Evolutionary conservation across 305 asterid genomes (phyloP).

Genomic region (Solanum hybrid): DNA sequence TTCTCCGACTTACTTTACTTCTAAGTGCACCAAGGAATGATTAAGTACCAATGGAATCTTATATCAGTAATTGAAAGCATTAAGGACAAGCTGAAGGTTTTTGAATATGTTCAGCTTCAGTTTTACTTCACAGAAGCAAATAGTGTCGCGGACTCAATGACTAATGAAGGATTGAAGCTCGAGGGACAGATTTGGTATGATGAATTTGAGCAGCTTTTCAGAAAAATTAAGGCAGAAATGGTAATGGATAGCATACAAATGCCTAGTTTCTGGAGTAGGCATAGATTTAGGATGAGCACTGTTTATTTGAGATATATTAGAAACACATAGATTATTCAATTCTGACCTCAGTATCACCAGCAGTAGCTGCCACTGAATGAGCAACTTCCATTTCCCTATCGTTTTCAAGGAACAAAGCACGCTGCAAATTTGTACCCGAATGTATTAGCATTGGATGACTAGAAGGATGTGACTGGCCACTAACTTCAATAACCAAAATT

Average conservation of each 20-base stretch:
- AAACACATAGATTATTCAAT: not conserved
- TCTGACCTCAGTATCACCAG: constrained; percentile 92
- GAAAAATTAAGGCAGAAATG: not conserved
- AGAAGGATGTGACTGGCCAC: not conserved
- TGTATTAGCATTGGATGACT: not conserved
- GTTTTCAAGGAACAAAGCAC: constrained; percentile 75
- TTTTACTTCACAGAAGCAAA: not conserved
- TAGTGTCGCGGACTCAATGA: not conserved
- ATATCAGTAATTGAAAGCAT: not conserved
- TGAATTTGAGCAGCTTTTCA: not conserved
- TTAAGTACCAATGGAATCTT: not conserved
- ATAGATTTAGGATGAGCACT: not conserved
- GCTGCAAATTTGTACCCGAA: constrained; percentile 31
- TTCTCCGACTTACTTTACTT: not conserved
- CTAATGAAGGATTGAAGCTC: not conserved
- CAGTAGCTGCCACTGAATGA: constrained; percentile 84
- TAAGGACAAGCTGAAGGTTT: not conserved
- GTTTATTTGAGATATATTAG: not conserved
- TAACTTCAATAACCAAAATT: not conserved
- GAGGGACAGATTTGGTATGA: not conserved
- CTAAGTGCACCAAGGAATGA: not conserved
- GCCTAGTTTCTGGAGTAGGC: not conserved
- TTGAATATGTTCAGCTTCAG: not conserved
- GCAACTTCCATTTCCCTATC: constrained; percentile 96
- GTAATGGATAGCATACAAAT: not conserved